These are phyloP conservation scores for Alternaria novae-zelandiae DNA, from an alignment of 2,329 filamentous ascomycete species.

Conservation along the genomic window DNA sequence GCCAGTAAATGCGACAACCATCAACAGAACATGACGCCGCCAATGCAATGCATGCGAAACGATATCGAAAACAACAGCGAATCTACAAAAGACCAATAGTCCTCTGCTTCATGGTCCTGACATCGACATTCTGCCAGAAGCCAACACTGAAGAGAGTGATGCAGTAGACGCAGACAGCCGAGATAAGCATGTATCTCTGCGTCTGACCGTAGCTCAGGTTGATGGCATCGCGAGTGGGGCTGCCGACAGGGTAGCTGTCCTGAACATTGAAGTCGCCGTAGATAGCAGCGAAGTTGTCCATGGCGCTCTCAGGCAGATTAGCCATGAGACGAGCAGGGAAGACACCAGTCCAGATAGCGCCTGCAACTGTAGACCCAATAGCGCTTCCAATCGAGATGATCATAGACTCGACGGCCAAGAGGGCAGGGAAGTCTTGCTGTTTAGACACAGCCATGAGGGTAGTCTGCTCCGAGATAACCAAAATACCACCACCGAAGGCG, in stretches of 20 bases:
- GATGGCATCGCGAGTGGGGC: constrained; percentile 54
- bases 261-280: constrained; percentile 63
- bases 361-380: constrained; percentile 61
- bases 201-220: constrained; percentile 45
- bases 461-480: constrained; percentile 44
- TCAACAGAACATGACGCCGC: background rate
- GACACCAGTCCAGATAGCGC: constrained; percentile 68
- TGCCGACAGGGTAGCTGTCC: constrained; percentile 59
- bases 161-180: constrained; percentile 38
- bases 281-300: constrained; percentile 50
- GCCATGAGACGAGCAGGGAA: constrained; percentile 59
- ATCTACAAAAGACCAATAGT: constrained; percentile 39
- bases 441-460: constrained; percentile 43
- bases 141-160: constrained; percentile 31
- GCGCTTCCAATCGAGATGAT: constrained; percentile 63
- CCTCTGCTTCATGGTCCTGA: constrained; percentile 42
- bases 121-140: constrained; percentile 41
- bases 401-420: constrained; percentile 60
- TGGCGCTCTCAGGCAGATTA: constrained; percentile 54
- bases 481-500: constrained; percentile 40
- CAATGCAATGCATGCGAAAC: background rate
- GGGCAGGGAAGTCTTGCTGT: constrained; percentile 42
- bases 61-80: background rate
- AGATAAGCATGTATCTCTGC: constrained; percentile 48
- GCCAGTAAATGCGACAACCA: background rate